A percentile compares a stretch with the other conserved stretches of the same genome.
phyloP scores from a whole-genome alignment of 2,329 filamentous ascomycete genomes.

The Trichoderma gracile region DNA sequence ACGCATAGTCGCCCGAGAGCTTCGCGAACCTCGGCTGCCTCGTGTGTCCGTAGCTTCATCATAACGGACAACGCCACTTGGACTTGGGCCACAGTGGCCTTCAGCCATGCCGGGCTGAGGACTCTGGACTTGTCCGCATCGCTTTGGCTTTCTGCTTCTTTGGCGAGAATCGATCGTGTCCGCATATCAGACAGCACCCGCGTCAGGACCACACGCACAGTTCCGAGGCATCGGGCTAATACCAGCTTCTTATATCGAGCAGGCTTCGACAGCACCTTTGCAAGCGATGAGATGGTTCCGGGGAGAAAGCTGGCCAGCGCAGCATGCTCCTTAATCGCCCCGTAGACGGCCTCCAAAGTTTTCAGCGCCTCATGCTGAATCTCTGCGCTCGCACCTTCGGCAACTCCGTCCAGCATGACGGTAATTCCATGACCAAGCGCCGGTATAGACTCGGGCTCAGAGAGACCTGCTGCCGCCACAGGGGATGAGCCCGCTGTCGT shows the following conservation, averaged over 20 bases:
- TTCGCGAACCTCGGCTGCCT: slow-evolving; percentile 66
- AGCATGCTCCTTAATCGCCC: slow-evolving; percentile 68
- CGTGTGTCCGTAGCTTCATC: slow-evolving; percentile 71
- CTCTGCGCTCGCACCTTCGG: slow-evolving; percentile 61
- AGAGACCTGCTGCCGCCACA: slow-evolving; percentile 51
- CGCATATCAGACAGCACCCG: slow-evolving; percentile 60
- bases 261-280: slow-evolving; percentile 71
- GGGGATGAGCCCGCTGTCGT: slow-evolving; percentile 55
- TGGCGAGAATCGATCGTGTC: slow-evolving; percentile 49
- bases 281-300: slow-evolving; percentile 79
- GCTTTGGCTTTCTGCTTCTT: slow-evolving; percentile 29
- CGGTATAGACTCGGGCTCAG: slow-evolving; percentile 65
- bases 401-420: slow-evolving; percentile 73
- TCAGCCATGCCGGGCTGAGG: slow-evolving; percentile 66
- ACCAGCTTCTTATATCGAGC: slow-evolving; percentile 59
- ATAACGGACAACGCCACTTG: slow-evolving; percentile 79
- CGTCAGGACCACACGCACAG: slow-evolving; percentile 56
- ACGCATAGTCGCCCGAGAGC: slow-evolving; percentile 72
- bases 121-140: slow-evolving; percentile 39
- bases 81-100: slow-evolving; percentile 76
- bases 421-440: slow-evolving; percentile 81
- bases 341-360: slow-evolving; percentile 63
- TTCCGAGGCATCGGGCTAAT: slow-evolving; percentile 61
- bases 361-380: slow-evolving; percentile 70
- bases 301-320: slow-evolving; percentile 84